These are phyloP conservation scores for Penicillium pulvis DNA, from an alignment of 495 filamentous ascomycete genomes.

Conservation along the genomic window DNA sequence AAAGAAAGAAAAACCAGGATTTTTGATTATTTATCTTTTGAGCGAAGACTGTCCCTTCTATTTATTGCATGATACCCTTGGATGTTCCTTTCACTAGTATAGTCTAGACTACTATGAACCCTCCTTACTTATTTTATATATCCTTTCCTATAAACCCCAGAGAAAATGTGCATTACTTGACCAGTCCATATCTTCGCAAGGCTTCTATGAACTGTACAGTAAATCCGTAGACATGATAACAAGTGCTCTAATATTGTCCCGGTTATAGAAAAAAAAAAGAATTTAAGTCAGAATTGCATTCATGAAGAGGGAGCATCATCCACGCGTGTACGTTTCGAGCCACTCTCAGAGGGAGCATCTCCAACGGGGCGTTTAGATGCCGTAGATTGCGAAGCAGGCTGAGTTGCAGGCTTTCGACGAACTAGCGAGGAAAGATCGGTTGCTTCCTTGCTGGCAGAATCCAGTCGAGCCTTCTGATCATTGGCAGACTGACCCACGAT, in stretches of 20 bases:
- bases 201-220: not conserved
- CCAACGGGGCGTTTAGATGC: conserved; percentile 35
- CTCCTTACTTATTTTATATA: not conserved
- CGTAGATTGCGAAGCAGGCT: conserved; percentile 17
- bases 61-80: conserved; percentile 5
- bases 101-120: not conserved
- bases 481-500: conserved; percentile 67
- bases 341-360: conserved; percentile 23
- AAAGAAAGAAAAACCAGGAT: not conserved
- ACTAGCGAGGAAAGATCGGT: conserved; percentile 88
- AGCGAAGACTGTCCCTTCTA: no score
- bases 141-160: no score
- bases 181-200: not conserved
- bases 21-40: no score
- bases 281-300: not conserved
- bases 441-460: conserved; percentile 77
- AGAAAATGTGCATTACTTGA: no score
- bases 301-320: conserved; percentile 20
- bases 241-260: conserved; percentile 7
- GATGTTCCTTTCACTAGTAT: not conserved
- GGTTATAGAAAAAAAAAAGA: not conserved
- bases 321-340: conserved; percentile 35
- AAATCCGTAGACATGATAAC: not conserved
- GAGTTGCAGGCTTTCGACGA: conserved; percentile 59
- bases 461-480: conserved; percentile 65